Conservation (phyloP, 345 rosid genomes). For the Melaleuca quinquenervia region DNA sequence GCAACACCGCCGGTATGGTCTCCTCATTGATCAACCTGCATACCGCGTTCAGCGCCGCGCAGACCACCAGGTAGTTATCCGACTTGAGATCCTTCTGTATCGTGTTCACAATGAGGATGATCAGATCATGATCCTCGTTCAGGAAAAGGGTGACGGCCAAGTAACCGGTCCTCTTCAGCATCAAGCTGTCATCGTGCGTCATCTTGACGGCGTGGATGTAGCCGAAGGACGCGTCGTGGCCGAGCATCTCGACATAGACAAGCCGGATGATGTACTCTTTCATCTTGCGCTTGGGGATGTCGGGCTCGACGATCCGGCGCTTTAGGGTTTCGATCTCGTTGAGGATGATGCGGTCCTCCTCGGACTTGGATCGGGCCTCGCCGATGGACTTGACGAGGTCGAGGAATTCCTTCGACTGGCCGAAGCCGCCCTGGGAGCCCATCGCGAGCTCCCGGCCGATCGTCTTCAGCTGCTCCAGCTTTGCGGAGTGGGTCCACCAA, state of each 20-base stretch:
- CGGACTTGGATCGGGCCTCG: slow-evolving; percentile 97
- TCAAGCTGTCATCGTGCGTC: slow-evolving; percentile 83
- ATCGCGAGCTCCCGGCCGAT: slow-evolving; percentile 98
- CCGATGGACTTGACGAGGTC: slow-evolving; percentile 97
- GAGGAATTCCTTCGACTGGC: slow-evolving; percentile 90
- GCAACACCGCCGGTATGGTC: slow-evolving; percentile 94
- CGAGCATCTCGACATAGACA: slow-evolving; percentile 92
- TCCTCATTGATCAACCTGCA: slow-evolving; percentile 93
- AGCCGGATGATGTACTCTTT: slow-evolving; percentile 87
- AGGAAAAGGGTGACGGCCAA: slow-evolving; percentile 85
- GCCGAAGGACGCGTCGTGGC: slow-evolving; percentile 96
- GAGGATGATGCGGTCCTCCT: slow-evolving; percentile 93
- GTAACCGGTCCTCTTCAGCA: slow-evolving; percentile 90
- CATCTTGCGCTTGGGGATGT: slow-evolving; percentile 88
- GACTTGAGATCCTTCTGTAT: slow-evolving; percentile 96
- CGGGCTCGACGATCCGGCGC: slow-evolving; percentile 78
- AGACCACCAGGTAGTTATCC: slow-evolving; percentile 79
- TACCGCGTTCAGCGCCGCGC: slow-evolving; percentile 83
- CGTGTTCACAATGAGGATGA: slow-evolving; percentile 85
- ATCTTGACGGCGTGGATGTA: slow-evolving; percentile 98
- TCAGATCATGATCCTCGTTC: slow-evolving; percentile 92
- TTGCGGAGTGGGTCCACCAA: not conserved
- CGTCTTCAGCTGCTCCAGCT: slow-evolving; percentile 90
- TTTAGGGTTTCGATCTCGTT: slow-evolving; percentile 87
- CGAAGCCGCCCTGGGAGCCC: slow-evolving; percentile 97